Evolutionary conservation across 2,329 filamentous ascomycete genomes (phyloP).

Genomic region (Xylaria sp.): DNA sequence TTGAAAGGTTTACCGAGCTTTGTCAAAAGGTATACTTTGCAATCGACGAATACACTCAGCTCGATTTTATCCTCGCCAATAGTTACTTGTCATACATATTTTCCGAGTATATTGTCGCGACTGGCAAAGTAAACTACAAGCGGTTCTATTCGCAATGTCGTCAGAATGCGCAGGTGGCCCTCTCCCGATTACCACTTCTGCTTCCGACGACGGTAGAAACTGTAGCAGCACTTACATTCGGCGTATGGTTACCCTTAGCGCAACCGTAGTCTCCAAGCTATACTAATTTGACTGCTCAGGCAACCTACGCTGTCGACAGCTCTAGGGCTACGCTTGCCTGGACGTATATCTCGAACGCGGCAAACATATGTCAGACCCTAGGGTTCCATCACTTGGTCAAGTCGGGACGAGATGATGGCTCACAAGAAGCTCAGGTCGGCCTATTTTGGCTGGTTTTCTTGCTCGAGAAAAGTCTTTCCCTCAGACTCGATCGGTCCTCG

Average conservation of each 20-base stretch:
- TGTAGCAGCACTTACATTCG: constrained; percentile 51
- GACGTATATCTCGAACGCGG: constrained; percentile 52
- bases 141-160: constrained; percentile 44
- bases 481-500: constrained; percentile 51
- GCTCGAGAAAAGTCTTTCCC: constrained; percentile 52
- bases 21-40: constrained; percentile 53
- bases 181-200: constrained; percentile 48
- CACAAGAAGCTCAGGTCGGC: constrained; percentile 31
- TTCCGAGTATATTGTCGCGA: constrained; percentile 46
- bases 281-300: constrained; percentile 39
- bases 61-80: constrained; percentile 52
- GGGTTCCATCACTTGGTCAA: constrained; percentile 46
- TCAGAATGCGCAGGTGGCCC: constrained; percentile 44
- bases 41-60: constrained; percentile 47
- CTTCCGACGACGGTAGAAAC: constrained; percentile 49
- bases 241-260: constrained; percentile 39
- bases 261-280: background rate
- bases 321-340: constrained; percentile 49
- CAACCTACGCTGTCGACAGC: constrained; percentile 50
- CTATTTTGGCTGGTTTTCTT: constrained; percentile 53
- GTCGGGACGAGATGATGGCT: constrained; percentile 15
- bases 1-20: constrained; percentile 47
- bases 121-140: constrained; percentile 41
- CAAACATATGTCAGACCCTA: constrained; percentile 49
- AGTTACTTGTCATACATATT: constrained; percentile 52